phyloP scores from a whole-genome alignment of 805 yeast species.

The Kregervanrija fluxuum region DNA sequence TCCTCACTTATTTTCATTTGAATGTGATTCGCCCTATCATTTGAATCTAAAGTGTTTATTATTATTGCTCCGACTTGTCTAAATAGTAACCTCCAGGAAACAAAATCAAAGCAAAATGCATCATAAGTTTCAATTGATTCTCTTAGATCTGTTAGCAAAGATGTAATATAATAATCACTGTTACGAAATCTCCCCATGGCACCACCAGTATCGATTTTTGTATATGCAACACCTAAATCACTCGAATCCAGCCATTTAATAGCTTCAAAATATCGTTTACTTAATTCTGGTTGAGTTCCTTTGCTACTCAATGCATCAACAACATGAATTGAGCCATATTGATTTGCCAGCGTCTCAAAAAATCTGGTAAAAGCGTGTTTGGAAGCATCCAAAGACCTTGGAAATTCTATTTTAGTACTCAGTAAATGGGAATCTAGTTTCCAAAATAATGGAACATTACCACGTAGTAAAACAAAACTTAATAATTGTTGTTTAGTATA shows the following conservation, averaged over 20 bases:
- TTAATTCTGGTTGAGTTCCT: conserved; percentile 39
- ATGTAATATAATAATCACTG: conserved; percentile 16
- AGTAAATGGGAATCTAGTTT: conserved; percentile 39
- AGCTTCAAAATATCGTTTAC: conserved; percentile 29
- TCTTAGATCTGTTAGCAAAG: conserved; percentile 15
- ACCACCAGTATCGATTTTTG: conserved; percentile 31
- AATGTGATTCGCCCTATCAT: conserved; percentile 42
- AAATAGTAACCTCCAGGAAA: conserved; percentile 31
- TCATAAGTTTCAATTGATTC: conserved; percentile 36
- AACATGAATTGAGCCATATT: conserved; percentile 43
- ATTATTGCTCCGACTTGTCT: conserved; percentile 46
- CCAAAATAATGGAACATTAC: conserved; percentile 53
- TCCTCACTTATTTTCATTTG: conserved; percentile 41
- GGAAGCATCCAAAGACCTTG: conserved; percentile 47
- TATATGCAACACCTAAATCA: conserved; percentile 15
- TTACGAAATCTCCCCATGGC: conserved; percentile 28
- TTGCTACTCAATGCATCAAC: conserved; percentile 39
- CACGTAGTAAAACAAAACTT: conserved; percentile 39
- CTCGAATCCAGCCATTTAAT: conserved; percentile 10
- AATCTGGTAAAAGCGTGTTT: conserved; percentile 45
- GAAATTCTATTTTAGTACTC: conserved; percentile 38
- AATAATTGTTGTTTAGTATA: conserved; percentile 28
- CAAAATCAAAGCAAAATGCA: conserved; percentile 36
- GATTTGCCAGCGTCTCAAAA: conserved; percentile 38
- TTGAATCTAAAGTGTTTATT: conserved; percentile 42